These are phyloP conservation scores for Passiflora organensis DNA, from an alignment of 345 rosid genomes.

Conservation along the genomic window DNA sequence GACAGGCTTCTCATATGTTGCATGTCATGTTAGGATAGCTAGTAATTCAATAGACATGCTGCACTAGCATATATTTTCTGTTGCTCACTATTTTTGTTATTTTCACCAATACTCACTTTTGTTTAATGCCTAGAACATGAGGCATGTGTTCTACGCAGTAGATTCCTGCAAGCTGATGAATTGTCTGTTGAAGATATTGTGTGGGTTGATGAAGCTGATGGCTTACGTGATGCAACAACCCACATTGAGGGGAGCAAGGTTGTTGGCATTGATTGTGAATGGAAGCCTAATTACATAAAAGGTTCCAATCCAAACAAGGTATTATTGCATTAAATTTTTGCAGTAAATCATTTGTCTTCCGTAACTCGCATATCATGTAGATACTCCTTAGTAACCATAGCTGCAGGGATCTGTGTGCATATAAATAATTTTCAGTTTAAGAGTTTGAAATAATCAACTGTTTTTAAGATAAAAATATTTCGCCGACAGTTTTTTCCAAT, in stretches of 20 bases:
- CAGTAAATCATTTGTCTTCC: background rate
- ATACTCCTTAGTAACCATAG: too few relatives aligned
- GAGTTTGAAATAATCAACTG: background rate
- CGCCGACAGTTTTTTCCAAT: too few relatives aligned
- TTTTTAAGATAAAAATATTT: background rate
- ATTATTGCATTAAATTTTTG: conserved; percentile 7
- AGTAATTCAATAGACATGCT: background rate
- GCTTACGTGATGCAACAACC: conserved; percentile 47
- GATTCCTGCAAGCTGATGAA: conserved; percentile 60
- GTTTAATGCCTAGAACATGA: conserved; percentile 47
- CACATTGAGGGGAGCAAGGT: conserved; percentile 67
- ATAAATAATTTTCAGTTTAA: background rate
- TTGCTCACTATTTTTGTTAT: background rate
- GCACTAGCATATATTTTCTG: background rate
- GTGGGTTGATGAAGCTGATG: conserved; percentile 75
- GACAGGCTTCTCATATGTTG: background rate
- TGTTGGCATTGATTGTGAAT: conserved; percentile 86
- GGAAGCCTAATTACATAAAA: conserved; percentile 86
- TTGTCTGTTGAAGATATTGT: conserved; percentile 51
- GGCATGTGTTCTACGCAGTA: conserved; percentile 30
- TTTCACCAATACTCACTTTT: background rate
- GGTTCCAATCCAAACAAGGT: conserved; percentile 80
- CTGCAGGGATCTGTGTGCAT: too few relatives aligned
- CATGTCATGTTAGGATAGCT: background rate
- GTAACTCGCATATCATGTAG: too few relatives aligned